These are phyloP conservation scores for Colletotrichum godetiae DNA, from an alignment of 2,329 filamentous ascomycete genomes.

Conservation along the genomic window DNA sequence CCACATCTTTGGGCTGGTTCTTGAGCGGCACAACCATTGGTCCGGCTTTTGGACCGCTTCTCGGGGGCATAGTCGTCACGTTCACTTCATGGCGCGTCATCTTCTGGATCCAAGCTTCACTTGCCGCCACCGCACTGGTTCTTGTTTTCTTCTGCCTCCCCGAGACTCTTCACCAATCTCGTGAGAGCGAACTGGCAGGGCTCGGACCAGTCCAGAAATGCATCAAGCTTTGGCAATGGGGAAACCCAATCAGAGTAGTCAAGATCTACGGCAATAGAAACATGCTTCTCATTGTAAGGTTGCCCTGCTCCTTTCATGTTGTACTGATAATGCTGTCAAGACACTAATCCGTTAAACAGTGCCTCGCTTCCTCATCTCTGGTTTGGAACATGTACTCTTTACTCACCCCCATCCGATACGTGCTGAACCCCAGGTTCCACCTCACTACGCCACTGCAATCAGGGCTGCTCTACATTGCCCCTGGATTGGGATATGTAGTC, in stretches of 20 bases:
- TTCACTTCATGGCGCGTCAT: conserved; percentile 79
- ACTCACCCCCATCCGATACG: conserved; percentile 76
- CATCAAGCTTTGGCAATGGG: conserved; percentile 68
- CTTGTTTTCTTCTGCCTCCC: conserved; percentile 74
- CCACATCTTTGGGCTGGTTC: conserved; percentile 80
- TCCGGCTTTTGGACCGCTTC: conserved; percentile 75
- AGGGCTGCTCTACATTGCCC: conserved; percentile 80
- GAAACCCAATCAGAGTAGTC: conserved; percentile 74
- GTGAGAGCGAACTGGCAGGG: conserved; percentile 69
- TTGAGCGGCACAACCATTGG: conserved; percentile 77
- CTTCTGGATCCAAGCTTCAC: conserved; percentile 80
- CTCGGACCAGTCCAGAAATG: conserved; percentile 61
- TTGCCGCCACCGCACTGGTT: conserved; percentile 73
- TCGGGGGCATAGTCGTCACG: conserved; percentile 82
- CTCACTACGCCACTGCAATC: conserved; percentile 74
- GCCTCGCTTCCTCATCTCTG: conserved; percentile 68
- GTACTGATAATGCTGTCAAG: too few relatives aligned
- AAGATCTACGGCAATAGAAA: conserved; percentile 76
- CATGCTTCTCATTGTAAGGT: conserved; percentile 63
- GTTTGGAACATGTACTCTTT: conserved; percentile 78
- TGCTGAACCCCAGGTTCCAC: conserved; percentile 79
- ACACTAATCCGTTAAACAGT: not conserved
- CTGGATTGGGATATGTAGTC: conserved; percentile 75
- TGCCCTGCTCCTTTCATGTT: not conserved
- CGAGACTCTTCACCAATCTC: conserved; percentile 77